Base-by-base conservation (phyloP, 148 eudicot genomes). In the Simmondsia chinensis region DNA sequence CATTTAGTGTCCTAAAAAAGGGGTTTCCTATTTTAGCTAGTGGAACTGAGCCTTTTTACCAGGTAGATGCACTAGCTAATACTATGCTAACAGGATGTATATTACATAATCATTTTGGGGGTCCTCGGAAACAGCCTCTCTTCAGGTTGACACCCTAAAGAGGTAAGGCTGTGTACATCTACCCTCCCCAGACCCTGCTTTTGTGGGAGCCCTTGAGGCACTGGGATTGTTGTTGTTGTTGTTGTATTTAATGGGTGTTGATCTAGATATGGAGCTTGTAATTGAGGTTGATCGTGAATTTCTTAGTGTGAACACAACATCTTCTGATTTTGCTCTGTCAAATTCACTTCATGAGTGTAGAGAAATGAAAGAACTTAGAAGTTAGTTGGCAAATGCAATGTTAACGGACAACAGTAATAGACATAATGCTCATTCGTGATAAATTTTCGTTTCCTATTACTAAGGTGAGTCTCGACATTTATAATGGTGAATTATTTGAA, bases 21-120 rank as follows among this genome's bases (percentile, higher is more conserved):
- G 7, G 28, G 26, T 50, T 50, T 37, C 43, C 55, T 3, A 50
- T 35, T 16, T 9, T 52, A 15, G 56, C 14, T 2, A 26, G 35
- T 16, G 29, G 22, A 2, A 10, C 19, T 23, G 32, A 50, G 21
- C 21, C 48, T 6, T 19, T 24, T 9, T 40, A 52, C 47, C 40
- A 18, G 3, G 25, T 22, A n/a, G 7, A 20, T 1, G 39, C 37
- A 11, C 14, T 13, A 18, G 24, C 27, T 8, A 26, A 53, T 6
- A 14, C 36, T 25, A 10, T 50, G 33, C 23, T 53, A 3, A 21
- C 48, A 1, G 31, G 48, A 11, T 53, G 39, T 7, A 53, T 53
- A 9, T 26, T 53, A 7, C 48, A 41, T 13, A 31, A 53, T 20
- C 31, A 9, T n/a, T n/a, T n/a, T n/a, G n/a, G n/a, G n/a, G n/a